Evolutionary conservation across 139 green algal species (phyloP).

Genomic region (Astrephomene gubernaculifera): DNA sequence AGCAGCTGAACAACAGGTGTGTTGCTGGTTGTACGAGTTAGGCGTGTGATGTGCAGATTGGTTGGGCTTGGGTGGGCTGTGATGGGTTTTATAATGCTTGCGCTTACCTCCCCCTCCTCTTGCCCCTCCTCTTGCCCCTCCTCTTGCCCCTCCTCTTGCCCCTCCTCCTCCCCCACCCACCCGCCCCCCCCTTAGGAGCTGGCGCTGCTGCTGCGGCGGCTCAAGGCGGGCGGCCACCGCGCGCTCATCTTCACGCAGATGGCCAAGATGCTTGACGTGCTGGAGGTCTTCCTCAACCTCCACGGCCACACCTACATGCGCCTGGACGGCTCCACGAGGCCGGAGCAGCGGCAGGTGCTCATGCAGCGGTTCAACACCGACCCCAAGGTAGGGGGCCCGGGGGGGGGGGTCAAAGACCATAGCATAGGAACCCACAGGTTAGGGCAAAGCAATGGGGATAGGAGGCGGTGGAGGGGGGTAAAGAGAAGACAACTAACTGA

Average conservation of each 20-base stretch:
- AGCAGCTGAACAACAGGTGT: no score
- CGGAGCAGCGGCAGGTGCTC: constrained; percentile 92
- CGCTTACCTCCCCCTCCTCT: no score
- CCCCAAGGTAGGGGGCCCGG: constrained; percentile 32
- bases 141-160: background rate
- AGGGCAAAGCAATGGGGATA: no score
- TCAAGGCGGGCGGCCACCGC: constrained; percentile 88
- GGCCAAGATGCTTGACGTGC: constrained; percentile 96
- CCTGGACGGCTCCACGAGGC: constrained; percentile 97
- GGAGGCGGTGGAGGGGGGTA: no score
- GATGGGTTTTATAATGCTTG: no score
- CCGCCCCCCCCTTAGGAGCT: constrained; percentile 72
- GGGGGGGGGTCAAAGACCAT: no score
- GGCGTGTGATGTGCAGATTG: no score
- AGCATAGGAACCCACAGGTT: no score
- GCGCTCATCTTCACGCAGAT: constrained; percentile 99
- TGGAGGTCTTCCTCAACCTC: constrained; percentile 97
- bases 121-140: no score
- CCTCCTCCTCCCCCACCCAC: background rate
- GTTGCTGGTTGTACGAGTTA: no score
- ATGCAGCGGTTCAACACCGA: constrained; percentile 77
- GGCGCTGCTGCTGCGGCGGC: constrained; percentile 78
- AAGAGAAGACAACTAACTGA: no score
- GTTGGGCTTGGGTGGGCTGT: no score
- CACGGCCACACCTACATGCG: constrained; percentile 95